Percentiles rank a stretch among this genome's conserved stretches.
phyloP scores from a whole-genome alignment of 371 early-diverging fungal genomes.

The Rhizopus stolonifer region DNA sequence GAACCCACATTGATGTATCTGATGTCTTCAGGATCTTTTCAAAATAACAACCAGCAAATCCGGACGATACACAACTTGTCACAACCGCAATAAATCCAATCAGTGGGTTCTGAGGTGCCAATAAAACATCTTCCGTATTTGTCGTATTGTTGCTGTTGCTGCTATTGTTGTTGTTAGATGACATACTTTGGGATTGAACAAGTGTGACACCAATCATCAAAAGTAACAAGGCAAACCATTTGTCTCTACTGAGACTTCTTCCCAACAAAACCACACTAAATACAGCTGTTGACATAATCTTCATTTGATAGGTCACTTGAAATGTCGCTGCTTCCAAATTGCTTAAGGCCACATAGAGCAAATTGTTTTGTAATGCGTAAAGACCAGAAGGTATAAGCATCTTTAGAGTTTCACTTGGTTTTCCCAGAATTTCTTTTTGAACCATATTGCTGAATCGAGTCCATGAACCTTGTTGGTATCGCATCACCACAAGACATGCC shows the following conservation, averaged over 20 bases:
- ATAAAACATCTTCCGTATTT: conserved; percentile 21
- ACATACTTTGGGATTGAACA: conserved; percentile 67
- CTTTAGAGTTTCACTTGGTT: conserved; percentile 56
- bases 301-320: conserved; percentile 93
- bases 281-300: conserved; percentile 91
- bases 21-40: conserved; percentile 60
- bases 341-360: conserved; percentile 85
- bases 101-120: conserved; percentile 36
- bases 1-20: conserved; percentile 70
- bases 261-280: conserved; percentile 79
- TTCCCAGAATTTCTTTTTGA: conserved; percentile 42
- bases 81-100: conserved; percentile 59
- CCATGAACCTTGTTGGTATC: conserved; percentile 22
- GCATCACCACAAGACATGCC: conserved; percentile 37
- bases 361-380: conserved; percentile 92
- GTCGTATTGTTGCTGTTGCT: conserved; percentile 17
- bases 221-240: conserved; percentile 79
- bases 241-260: conserved; percentile 52
- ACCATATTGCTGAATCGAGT: conserved; percentile 21
- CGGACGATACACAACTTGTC: conserved; percentile 60
- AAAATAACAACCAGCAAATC: conserved; percentile 69
- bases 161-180: neutral
- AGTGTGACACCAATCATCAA: conserved; percentile 85
- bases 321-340: conserved; percentile 89
- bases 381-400: conserved; percentile 82